A percentile compares a stretch with the other conserved stretches of the same genome.
These are phyloP conservation scores for Chernovozyma sophiae-reginae DNA, from an alignment of 1,139 yeast species.

Conservation along the genomic window DNA sequence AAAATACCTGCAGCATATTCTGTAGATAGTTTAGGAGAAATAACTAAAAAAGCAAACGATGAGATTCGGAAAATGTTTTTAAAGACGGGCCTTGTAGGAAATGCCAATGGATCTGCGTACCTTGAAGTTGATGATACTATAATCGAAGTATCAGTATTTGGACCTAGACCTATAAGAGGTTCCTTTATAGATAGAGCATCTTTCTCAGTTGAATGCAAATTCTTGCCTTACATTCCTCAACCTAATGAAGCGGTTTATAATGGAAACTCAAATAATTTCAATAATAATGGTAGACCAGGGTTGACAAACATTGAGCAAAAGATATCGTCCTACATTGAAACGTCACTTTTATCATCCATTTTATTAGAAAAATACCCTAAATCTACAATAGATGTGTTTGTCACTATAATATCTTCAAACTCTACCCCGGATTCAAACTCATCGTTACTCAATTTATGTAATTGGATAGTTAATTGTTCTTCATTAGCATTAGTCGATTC, in stretches of 20 bases:
- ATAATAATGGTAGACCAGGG: slow-evolving; percentile 31
- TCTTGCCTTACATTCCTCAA: slow-evolving; percentile 47
- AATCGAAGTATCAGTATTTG: slow-evolving; percentile 72
- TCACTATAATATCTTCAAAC: slow-evolving; percentile 58
- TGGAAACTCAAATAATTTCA: slow-evolving; percentile 11
- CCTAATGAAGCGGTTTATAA: slow-evolving; percentile 30
- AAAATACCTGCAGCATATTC: slow-evolving; percentile 37
- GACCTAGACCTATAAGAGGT: slow-evolving; percentile 85
- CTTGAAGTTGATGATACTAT: slow-evolving; percentile 63
- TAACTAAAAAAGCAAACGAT: slow-evolving; percentile 9
- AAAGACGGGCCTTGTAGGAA: slow-evolving; percentile 59
- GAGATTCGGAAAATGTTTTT: slow-evolving; percentile 41
- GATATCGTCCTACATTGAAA: slow-evolving; percentile 52
- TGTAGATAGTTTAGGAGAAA: slow-evolving; percentile 3
- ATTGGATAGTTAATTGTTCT: slow-evolving; percentile 54
- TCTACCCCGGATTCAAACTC: slow-evolving; percentile 26
- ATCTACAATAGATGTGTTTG: slow-evolving; percentile 75
- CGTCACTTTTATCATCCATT: slow-evolving; percentile 58
- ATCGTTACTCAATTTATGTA: slow-evolving; percentile 35
- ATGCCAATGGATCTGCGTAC: slow-evolving; percentile 82
- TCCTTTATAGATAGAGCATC: slow-evolving; percentile 68
- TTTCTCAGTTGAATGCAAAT: slow-evolving; percentile 63
- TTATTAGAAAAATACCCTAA: slow-evolving; percentile 78
- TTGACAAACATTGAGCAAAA: slow-evolving; percentile 48
- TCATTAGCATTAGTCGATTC: slow-evolving; percentile 80